Conservation (phyloP, 306 rosid species). For the Cotoneaster glaucophyllus region DNA sequence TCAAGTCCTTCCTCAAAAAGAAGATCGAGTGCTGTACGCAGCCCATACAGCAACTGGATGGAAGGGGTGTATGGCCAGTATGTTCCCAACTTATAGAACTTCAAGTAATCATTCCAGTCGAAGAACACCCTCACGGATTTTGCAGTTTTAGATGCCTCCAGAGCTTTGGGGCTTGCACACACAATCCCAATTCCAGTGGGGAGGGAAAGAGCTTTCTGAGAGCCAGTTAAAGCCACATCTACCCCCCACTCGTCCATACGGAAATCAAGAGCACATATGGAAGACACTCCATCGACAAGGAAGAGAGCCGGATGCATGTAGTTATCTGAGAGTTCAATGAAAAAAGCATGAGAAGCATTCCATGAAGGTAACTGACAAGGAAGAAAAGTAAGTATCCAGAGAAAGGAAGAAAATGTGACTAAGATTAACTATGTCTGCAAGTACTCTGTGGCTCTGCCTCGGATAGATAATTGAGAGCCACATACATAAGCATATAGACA, state of each 20-base stretch:
- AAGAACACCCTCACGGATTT: slow-evolving; percentile 89
- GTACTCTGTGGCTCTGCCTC: background rate
- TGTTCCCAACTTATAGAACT: slow-evolving; percentile 84
- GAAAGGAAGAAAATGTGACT: background rate
- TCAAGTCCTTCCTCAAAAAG: slow-evolving; percentile 96
- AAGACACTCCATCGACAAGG: slow-evolving; percentile 96
- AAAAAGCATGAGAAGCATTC: slow-evolving; percentile 16
- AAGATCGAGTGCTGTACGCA: slow-evolving; percentile 79
- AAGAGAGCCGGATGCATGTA: slow-evolving; percentile 90
- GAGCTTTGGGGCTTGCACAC: slow-evolving; percentile 86
- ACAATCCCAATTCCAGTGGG: slow-evolving; percentile 93
- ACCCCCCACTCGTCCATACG: slow-evolving; percentile 99
- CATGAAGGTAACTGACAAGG: background rate
- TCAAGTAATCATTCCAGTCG: slow-evolving; percentile 92
- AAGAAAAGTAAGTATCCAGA: background rate
- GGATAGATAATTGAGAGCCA: background rate
- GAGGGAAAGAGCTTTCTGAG: slow-evolving; percentile 98
- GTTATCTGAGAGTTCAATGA: slow-evolving; percentile 47
- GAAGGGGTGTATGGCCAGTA: slow-evolving; percentile 99
- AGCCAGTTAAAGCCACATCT: slow-evolving; percentile 96
- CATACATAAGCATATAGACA: background rate
- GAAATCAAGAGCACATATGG: slow-evolving; percentile 93
- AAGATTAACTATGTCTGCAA: background rate
- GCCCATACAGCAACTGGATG: slow-evolving; percentile 79
- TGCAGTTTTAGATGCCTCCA: slow-evolving; percentile 83